Percentiles rank a stretch among this genome's conserved stretches.
Evolutionary conservation across 352 stramenopile species (phyloP).

Genomic region (Aphanomyces stellatus): DNA sequence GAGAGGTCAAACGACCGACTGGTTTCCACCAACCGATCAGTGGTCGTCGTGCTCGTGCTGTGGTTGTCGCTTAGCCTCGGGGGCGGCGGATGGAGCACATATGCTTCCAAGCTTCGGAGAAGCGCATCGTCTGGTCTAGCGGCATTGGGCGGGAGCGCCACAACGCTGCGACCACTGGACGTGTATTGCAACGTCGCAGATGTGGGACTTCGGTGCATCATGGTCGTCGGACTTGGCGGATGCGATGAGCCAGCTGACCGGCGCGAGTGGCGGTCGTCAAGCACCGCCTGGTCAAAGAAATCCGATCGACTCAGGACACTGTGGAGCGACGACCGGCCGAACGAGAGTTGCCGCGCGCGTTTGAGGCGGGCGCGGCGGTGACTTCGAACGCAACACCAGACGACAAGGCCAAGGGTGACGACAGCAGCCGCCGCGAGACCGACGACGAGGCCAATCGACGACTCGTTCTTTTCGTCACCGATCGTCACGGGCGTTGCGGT

Average conservation of each 20-base stretch:
- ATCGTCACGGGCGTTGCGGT: no score
- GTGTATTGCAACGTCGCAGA: no score
- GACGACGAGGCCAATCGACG: neutral
- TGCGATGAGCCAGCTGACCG: no score
- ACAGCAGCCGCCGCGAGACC: neutral
- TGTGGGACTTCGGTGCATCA: no score
- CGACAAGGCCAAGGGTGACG: neutral
- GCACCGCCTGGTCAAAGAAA: neutral
- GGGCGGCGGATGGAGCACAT: neutral
- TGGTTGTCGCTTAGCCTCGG: no score
- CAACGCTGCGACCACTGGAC: neutral
- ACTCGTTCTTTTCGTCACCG: no score
- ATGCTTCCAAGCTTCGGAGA: neutral
- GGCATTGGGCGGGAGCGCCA: neutral
- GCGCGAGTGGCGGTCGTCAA: no score
- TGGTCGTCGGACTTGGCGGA: no score
- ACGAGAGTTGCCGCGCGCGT: neutral
- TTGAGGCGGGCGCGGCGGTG: neutral
- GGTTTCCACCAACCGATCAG: no score
- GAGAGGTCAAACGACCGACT: neutral
- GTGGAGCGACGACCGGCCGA: neutral
- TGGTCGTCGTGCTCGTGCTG: no score
- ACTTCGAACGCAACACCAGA: neutral
- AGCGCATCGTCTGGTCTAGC: no score
- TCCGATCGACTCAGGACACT: neutral